phyloP scores from a whole-genome alignment of 495 filamentous ascomycete species.

The Pyronema omphalodes region DNA sequence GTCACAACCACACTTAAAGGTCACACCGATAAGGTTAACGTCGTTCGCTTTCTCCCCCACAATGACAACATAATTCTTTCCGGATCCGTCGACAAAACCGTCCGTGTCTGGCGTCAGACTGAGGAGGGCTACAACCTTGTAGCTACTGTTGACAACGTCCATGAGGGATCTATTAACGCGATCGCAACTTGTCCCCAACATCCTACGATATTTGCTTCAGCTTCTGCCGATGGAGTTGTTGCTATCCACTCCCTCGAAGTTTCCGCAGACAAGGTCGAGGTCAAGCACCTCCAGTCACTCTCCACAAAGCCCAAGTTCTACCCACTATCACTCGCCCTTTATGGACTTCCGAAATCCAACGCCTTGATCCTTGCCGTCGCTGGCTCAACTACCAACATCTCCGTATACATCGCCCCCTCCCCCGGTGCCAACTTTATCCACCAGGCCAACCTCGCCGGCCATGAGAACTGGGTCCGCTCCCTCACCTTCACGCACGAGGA shows the following conservation, averaged over 20 bases:
- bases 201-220: constrained; percentile 32
- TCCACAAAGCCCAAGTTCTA: constrained; percentile 57
- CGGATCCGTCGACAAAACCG: constrained; percentile 62
- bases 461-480: constrained; percentile 88
- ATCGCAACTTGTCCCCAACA: constrained; percentile 34
- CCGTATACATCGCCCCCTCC: constrained; percentile 47
- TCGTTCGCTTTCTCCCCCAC: constrained; percentile 53
- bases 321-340: constrained; percentile 53
- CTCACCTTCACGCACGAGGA: constrained; percentile 56
- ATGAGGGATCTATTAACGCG: constrained; percentile 61
- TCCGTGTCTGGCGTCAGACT: constrained; percentile 51
- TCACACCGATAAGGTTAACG: constrained; percentile 67
- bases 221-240: constrained; percentile 65
- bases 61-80: constrained; percentile 43
- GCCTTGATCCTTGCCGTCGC: constrained; percentile 55
- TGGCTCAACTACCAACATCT: constrained; percentile 59
- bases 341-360: constrained; percentile 31
- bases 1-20: constrained; percentile 54
- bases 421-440: constrained; percentile 39
- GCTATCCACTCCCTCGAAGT: constrained; percentile 41
- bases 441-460: constrained; percentile 63
- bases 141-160: constrained; percentile 35
- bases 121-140: constrained; percentile 24
- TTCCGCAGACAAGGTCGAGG: constrained; percentile 23
- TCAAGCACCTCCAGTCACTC: constrained; percentile 49